Percentiles rank a stretch among this genome's conserved stretches.
Evolutionary conservation across 257 asterid species (phyloP).

Genomic region (Ilex asprella): DNA sequence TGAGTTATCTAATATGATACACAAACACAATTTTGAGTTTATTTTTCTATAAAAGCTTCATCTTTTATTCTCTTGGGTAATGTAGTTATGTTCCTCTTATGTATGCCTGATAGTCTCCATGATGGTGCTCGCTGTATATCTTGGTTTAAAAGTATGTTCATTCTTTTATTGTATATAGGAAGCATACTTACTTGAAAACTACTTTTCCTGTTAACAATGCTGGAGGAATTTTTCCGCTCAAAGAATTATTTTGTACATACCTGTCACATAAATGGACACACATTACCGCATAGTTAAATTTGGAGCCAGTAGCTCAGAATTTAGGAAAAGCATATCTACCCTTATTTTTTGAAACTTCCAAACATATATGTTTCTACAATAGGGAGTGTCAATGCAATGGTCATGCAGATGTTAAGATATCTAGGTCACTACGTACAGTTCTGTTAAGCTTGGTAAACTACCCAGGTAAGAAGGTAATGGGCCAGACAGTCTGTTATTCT

Average conservation of each 20-base stretch:
- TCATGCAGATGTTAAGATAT: not conserved
- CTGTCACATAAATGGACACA: conserved; percentile 31
- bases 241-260: conserved; percentile 73
- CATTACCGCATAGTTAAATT: too few relatives aligned
- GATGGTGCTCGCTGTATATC: not conserved
- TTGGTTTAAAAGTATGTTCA: too few relatives aligned
- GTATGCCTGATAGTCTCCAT: not conserved
- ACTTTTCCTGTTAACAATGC: conserved; percentile 55
- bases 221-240: conserved; percentile 70
- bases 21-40: not conserved
- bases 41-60: too few relatives aligned
- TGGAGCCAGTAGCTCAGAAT: not conserved
- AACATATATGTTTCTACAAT: not conserved
- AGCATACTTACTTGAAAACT: conserved; percentile 53
- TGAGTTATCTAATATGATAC: too few relatives aligned
- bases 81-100: not conserved
- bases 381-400: not conserved
- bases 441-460: conserved; percentile 59
- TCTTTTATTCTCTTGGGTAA: not conserved
- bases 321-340: not conserved
- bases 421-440: conserved; percentile 48
- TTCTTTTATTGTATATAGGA: conserved; percentile 6
- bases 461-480: conserved; percentile 64
- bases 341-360: not conserved
- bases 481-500: conserved; percentile 73